Percentiles rank a stretch among this genome's conserved stretches.
Evolutionary conservation across 2,329 filamentous ascomycete species (phyloP).

Genomic region (Penicillium hordei): DNA sequence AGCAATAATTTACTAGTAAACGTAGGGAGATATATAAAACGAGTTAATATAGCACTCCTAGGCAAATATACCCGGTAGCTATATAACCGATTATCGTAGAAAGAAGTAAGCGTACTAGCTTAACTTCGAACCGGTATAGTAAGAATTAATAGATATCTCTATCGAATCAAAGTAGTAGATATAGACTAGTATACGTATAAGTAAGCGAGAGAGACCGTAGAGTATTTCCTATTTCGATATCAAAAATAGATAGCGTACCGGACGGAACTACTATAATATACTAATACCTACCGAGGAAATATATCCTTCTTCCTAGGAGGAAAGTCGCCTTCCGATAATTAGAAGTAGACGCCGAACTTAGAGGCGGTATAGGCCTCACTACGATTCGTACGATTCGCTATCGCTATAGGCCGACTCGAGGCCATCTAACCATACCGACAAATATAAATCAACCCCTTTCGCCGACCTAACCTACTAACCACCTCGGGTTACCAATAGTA

Average conservation of each 20-base stretch:
- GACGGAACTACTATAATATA: constrained; percentile 3
- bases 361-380: too few species aligned
- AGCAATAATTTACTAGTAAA: too few species aligned
- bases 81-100: constrained; percentile 26
- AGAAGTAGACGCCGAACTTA: too few species aligned
- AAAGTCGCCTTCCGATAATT: too few species aligned
- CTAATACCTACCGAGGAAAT: too few species aligned
- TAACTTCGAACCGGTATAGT: neutral
- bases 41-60: too few species aligned
- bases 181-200: too few species aligned
- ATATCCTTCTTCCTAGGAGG: too few species aligned
- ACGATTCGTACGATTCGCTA: too few species aligned
- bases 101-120: neutral
- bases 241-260: neutral
- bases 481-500: constrained; percentile 28
- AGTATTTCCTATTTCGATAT: constrained; percentile 6
- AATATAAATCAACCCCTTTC: constrained; percentile 5
- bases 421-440: constrained; percentile 23
- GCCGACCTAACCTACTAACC: constrained; percentile 10
- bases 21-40: too few species aligned
- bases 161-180: too few species aligned
- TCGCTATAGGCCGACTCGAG: constrained; percentile 27
- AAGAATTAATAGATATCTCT: too few species aligned
- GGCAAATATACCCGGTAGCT: constrained; percentile 30
- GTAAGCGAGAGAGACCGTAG: neutral